Evolutionary conservation across 768 basidiomycete species (phyloP), one percentile per base, ranked within the genome.

Genomic region (Hericium erinaceus): DNA sequence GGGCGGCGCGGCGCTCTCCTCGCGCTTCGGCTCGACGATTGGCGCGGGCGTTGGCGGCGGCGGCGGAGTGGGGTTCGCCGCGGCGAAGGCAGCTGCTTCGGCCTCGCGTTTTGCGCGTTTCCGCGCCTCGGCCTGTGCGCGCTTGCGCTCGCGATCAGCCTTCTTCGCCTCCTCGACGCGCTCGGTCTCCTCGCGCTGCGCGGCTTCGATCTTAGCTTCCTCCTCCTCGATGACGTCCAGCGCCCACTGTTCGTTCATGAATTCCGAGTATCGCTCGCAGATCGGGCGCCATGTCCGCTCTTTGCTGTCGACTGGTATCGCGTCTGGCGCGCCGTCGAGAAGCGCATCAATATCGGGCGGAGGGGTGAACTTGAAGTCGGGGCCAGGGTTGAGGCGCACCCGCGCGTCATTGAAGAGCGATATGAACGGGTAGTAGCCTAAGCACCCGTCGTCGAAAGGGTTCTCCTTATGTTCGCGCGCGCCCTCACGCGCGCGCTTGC

Each of bases 401-500:
- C 83, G 81, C 0, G 92, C 95, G 59, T 87, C 86, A 65, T 94
- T 95, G 75, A 92, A 99, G 39, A 95, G 76, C 4, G 92, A 95
- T 61, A 97, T 82, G 74, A 98, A 86, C 0, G 95, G 93, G 68
- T 93, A 98, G 71, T 99, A 99, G 1, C 97, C 97, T 6, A 97
- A 74, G 18, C 88, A 85, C 18, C 95, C 97, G 68, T 99, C 97
- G 68, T 99, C 94, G 65, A 92, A 90, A 2, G 81, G 81, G 60
- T 94, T 94, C 71, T 91, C 88, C 58, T 79, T 79, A 67, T 87
- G 86, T 64, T 89, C 84, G 54, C 85, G 83, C 10, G 74, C 69
- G 50, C 84, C 82, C 52, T 82, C 84, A 56, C 80, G 80, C n/a
- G 77, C 72, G 39, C 79, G 77, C 64, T 80, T 84, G 66, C 80